Conservation (phyloP, 139 green algal species). For the Coccomyxa sp. region DNA sequence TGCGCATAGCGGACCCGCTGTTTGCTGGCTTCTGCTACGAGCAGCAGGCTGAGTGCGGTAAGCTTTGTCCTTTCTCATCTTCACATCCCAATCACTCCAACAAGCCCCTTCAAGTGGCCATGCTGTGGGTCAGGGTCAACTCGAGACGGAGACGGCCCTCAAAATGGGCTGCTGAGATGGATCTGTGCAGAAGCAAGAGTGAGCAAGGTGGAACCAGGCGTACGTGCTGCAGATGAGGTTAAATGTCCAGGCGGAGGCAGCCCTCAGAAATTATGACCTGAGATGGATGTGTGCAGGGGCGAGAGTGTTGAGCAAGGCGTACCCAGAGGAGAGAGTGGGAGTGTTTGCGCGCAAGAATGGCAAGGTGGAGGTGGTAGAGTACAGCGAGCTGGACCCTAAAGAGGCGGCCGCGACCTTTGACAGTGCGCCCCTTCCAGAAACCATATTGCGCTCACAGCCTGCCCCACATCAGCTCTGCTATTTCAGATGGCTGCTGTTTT, state of each 20-base stretch:
- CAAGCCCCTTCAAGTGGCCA: background rate
- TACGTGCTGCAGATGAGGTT: too few relatives aligned
- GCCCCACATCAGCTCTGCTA: too few relatives aligned
- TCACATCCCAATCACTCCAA: background rate
- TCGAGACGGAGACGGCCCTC: background rate
- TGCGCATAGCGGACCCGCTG: slow-evolving; percentile 68
- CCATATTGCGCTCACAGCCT: too few relatives aligned
- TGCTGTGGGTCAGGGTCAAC: background rate
- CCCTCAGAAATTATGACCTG: background rate
- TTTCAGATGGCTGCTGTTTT: too few relatives aligned
- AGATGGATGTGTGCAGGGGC: slow-evolving; percentile 30
- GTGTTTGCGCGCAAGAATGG: slow-evolving; percentile 57
- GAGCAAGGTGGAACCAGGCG: slow-evolving; percentile 65
- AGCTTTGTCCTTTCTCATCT: background rate
- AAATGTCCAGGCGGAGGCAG: too few relatives aligned
- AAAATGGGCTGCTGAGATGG: background rate
- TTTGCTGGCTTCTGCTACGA: slow-evolving; percentile 75
- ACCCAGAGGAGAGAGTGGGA: slow-evolving; percentile 81
- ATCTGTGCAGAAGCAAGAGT: slow-evolving; percentile 51
- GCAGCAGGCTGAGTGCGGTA: slow-evolving; percentile 44
- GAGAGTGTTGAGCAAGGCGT: slow-evolving; percentile 68
- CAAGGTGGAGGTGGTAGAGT: slow-evolving; percentile 80
- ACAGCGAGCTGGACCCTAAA: slow-evolving; percentile 76
- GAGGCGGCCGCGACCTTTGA: slow-evolving; percentile 59
- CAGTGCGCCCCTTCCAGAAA: background rate